Evolutionary conservation across 495 filamentous ascomycete species (phyloP).

Genomic region (Aspergillus homomorphus): DNA sequence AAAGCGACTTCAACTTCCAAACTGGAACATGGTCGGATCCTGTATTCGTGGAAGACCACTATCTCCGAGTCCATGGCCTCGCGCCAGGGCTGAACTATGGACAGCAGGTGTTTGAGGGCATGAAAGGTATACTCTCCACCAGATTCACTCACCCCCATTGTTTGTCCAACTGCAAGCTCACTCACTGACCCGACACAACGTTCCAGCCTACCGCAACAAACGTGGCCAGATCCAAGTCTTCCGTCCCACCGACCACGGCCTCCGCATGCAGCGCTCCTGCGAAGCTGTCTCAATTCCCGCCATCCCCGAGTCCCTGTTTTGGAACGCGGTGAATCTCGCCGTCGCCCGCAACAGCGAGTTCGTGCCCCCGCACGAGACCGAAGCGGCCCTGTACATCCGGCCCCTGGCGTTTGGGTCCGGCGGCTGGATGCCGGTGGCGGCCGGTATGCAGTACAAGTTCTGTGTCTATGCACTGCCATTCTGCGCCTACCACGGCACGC

Average conservation of each 20-base stretch:
- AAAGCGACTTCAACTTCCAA: constrained; percentile 31
- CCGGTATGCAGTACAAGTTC: constrained; percentile 37
- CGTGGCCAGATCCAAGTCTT: constrained; percentile 44
- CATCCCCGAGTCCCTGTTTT: constrained; percentile 36
- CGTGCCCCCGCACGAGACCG: constrained; percentile 39
- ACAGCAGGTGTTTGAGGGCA: too few species aligned
- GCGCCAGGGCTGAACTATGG: constrained; percentile 45
- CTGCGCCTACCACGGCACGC: constrained; percentile 35
- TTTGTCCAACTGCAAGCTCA: neutral
- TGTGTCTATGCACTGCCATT: constrained; percentile 41
- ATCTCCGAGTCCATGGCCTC: constrained; percentile 41
- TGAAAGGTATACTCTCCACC: neutral
- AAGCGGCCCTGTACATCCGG: constrained; percentile 43
- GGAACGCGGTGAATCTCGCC: constrained; percentile 33
- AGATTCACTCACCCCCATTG: neutral
- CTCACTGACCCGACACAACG: constrained; percentile 21
- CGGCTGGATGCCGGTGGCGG: constrained; percentile 31
- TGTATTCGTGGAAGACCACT: constrained; percentile 40
- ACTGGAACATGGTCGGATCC: constrained; percentile 40
- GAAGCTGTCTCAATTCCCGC: constrained; percentile 37
- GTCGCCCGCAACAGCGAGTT: constrained; percentile 40
- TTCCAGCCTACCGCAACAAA: constrained; percentile 30
- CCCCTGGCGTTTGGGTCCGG: constrained; percentile 40
- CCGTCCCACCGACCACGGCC: constrained; percentile 35
- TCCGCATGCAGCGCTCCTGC: constrained; percentile 30